Conservation (phyloP, 805 yeast species). For the Kockiozyma suomiensis region DNA sequence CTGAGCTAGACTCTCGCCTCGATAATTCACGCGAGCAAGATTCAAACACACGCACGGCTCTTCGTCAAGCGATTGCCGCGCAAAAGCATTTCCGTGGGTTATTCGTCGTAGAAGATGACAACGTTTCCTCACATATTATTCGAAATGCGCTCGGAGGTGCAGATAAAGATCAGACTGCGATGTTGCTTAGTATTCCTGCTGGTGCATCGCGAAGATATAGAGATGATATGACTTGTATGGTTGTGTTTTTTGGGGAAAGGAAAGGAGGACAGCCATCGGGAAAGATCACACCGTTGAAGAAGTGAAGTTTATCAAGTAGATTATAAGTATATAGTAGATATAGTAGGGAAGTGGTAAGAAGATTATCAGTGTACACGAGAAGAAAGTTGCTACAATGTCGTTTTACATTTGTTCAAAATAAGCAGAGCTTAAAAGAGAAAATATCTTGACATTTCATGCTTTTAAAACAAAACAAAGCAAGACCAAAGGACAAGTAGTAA, state of each 20-base stretch:
- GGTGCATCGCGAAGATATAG: constrained; percentile 90
- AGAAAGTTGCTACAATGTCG: no score
- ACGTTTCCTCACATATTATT: constrained; percentile 89
- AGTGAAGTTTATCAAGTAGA: neutral
- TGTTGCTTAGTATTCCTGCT: constrained; percentile 86
- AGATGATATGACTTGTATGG: constrained; percentile 95
- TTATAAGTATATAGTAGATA: neutral
- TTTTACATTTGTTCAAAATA: no score
- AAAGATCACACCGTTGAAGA: constrained; percentile 3
- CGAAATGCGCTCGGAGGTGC: constrained; percentile 94
- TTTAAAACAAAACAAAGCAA: no score
- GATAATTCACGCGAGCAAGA: constrained; percentile 11
- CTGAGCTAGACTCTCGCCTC: constrained; percentile 19
- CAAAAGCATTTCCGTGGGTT: constrained; percentile 24
- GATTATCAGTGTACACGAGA: no score
- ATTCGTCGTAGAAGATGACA: constrained; percentile 67
- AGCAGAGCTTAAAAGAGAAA: no score
- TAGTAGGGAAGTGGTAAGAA: no score
- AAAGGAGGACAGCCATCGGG: constrained; percentile 14
- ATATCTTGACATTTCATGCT: no score
- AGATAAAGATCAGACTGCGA: constrained; percentile 80
- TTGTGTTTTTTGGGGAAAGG: constrained; percentile 77
- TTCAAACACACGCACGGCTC: neutral
- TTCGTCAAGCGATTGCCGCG: constrained; percentile 4
- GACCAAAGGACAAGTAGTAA: no score